A percentile compares a stretch with the other conserved stretches of the same genome.
Conservation (phyloP, 2,329 filamentous ascomycete species). For the Paecilomyces sp. region DNA sequence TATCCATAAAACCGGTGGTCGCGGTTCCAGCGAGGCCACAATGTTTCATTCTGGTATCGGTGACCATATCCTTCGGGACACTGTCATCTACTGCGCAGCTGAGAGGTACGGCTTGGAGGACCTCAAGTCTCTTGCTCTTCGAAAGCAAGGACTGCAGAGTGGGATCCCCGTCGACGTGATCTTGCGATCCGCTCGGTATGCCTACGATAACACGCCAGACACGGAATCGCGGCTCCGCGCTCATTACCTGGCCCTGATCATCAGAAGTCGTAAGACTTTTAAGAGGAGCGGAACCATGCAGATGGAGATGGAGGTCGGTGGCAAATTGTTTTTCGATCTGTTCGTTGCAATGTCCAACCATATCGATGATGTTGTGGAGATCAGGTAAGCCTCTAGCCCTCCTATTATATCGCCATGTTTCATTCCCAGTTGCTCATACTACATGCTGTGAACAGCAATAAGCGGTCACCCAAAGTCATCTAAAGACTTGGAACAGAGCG, state of each 20-base stretch:
- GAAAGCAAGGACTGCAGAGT: constrained; percentile 89
- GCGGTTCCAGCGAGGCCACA: constrained; percentile 63
- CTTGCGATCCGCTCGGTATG: constrained; percentile 86
- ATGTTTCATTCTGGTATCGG: constrained; percentile 68
- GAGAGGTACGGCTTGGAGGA: constrained; percentile 87
- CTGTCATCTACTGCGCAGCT: constrained; percentile 87
- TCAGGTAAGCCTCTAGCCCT: constrained; percentile 52
- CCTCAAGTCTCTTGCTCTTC: constrained; percentile 82
- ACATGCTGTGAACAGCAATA: constrained; percentile 32
- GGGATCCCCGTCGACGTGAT: constrained; percentile 90
- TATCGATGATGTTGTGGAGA: constrained; percentile 89
- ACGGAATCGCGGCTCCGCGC: constrained; percentile 86
- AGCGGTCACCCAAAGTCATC: constrained; percentile 48
- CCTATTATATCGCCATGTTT: no score
- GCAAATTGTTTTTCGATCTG: constrained; percentile 94
- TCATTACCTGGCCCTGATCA: constrained; percentile 95
- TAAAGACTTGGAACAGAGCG: constrained; percentile 28
- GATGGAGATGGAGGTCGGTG: constrained; percentile 93
- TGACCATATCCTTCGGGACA: constrained; percentile 80
- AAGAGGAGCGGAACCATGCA: constrained; percentile 99
- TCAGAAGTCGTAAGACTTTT: constrained; percentile 94
- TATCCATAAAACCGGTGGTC: constrained; percentile 49
- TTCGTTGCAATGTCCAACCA: constrained; percentile 98
- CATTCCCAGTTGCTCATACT: no score
- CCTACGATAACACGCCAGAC: constrained; percentile 91